A percentile compares a stretch with the other conserved stretches of the same genome.
Evolutionary conservation across 2,329 filamentous ascomycete species (phyloP).

Genomic region (Davidsoniella neocaledoniae): DNA sequence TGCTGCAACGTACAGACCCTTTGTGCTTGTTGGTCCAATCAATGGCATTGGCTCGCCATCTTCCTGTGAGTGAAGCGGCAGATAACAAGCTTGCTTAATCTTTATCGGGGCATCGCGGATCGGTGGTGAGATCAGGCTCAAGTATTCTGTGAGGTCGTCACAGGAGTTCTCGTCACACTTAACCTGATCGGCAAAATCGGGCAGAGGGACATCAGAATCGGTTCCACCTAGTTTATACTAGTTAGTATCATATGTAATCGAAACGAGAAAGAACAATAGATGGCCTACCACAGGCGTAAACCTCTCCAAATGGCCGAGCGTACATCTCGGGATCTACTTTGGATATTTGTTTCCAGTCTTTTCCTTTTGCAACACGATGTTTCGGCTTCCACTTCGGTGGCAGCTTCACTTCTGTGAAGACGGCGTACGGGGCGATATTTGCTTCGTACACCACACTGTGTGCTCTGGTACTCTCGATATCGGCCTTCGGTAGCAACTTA

Average conservation of each 20-base stretch:
- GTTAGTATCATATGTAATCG: not conserved
- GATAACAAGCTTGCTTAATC: slow-evolving; percentile 76
- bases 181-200: slow-evolving; percentile 58
- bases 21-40: slow-evolving; percentile 56
- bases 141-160: slow-evolving; percentile 71
- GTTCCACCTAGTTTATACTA: slow-evolving; percentile 39
- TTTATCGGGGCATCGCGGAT: slow-evolving; percentile 53
- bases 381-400: slow-evolving; percentile 35
- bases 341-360: slow-evolving; percentile 31
- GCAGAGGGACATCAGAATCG: slow-evolving; percentile 58
- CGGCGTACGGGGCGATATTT: slow-evolving; percentile 53
- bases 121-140: slow-evolving; percentile 46
- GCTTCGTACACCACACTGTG: slow-evolving; percentile 50
- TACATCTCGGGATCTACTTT: slow-evolving; percentile 84
- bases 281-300: slow-evolving; percentile 67
- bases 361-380: slow-evolving; percentile 32
- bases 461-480: slow-evolving; percentile 41
- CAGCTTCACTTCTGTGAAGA: slow-evolving; percentile 45
- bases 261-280: slow-evolving; percentile 14
- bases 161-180: slow-evolving; percentile 59
- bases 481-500: slow-evolving; percentile 37
- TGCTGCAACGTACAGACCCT: slow-evolving; percentile 63
- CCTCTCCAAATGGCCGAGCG: slow-evolving; percentile 69
- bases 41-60: slow-evolving; percentile 51
- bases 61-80: slow-evolving; percentile 55